These are phyloP conservation scores for Podila clonocystis DNA, from an alignment of 192 early-diverging fungal species.

Conservation along the genomic window DNA sequence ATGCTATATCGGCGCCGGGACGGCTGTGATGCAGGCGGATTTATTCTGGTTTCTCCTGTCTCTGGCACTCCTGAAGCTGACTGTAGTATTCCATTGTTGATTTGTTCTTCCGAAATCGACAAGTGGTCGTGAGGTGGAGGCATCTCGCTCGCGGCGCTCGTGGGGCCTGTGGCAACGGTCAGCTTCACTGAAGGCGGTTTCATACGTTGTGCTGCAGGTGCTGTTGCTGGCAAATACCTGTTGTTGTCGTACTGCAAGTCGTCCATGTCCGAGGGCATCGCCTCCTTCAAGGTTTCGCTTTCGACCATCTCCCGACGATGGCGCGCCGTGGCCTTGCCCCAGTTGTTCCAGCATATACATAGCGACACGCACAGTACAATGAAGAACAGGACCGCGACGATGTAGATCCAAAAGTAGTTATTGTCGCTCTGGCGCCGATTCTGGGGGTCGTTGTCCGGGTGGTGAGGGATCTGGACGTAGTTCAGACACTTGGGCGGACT, in stretches of 20 bases:
- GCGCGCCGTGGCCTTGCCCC: neutral
- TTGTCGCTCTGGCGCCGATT: neutral
- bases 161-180: no score
- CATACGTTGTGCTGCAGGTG: neutral
- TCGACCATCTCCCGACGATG: neutral
- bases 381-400: neutral
- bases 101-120: no score
- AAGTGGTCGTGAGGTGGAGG: no score
- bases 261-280: neutral
- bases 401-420: slow-evolving; percentile 2
- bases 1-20: neutral
- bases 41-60: no score
- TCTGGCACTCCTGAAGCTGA: no score
- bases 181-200: neutral
- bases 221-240: neutral
- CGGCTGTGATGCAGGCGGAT: neutral
- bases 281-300: neutral
- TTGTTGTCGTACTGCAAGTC: neutral
- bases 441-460: neutral
- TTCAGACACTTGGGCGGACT: neutral
- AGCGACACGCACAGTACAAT: neutral
- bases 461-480: neutral
- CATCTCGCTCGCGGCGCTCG: no score
- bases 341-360: neutral
- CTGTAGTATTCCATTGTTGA: no score